phyloP scores from a whole-genome alignment of 129 eudicot genomes.

The Chrysanthemum lavandulifolium region DNA sequence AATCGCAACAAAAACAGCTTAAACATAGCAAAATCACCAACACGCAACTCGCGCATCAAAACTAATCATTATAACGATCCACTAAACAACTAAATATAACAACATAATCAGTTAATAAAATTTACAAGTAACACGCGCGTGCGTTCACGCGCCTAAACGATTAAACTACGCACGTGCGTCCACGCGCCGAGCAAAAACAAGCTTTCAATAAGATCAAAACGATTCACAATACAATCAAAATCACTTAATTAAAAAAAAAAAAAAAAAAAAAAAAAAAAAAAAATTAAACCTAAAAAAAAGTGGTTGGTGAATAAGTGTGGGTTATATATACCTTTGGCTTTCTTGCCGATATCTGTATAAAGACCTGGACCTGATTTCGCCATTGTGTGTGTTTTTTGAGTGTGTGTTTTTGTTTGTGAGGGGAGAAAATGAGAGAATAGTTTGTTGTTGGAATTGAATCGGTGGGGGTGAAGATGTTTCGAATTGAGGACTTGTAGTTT shows the following conservation, averaged over 20 bases:
- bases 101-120: background rate
- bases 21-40: no score
- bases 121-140: no score
- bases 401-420: slow-evolving; percentile 11
- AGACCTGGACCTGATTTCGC: slow-evolving; percentile 76
- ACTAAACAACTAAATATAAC: background rate
- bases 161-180: no score
- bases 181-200: background rate
- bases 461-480: slow-evolving; percentile 20
- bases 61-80: no score
- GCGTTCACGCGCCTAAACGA: no score
- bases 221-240: no score
- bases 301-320: background rate
- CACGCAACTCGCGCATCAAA: no score
- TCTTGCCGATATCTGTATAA: slow-evolving; percentile 76
- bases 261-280: no score
- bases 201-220: no score
- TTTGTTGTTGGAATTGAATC: slow-evolving; percentile 17
- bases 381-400: slow-evolving; percentile 25
- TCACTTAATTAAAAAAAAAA: no score
- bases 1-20: no score
- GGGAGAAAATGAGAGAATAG: background rate
- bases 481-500: slow-evolving; percentile 12
- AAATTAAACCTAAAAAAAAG: background rate
- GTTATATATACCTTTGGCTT: slow-evolving; percentile 54